Evolutionary conservation across 495 filamentous ascomycete genomes (phyloP).

Genomic region (Penicillium cosmopolitanum): DNA sequence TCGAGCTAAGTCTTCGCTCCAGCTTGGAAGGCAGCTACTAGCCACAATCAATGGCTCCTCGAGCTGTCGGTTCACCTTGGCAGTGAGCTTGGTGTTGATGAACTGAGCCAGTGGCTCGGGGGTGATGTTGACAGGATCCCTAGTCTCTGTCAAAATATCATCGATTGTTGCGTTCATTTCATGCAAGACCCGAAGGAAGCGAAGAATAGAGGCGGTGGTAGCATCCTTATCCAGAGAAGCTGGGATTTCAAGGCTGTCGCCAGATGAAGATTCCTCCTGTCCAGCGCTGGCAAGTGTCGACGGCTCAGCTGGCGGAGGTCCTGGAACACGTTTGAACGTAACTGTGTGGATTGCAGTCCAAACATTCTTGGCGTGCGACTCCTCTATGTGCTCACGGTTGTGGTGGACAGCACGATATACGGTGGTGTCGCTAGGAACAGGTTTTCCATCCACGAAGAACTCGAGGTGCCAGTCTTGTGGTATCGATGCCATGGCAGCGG

Average conservation of each 20-base stretch:
- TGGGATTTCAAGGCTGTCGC: slow-evolving; percentile 62
- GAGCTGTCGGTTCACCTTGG: slow-evolving; percentile 96
- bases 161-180: slow-evolving; percentile 94
- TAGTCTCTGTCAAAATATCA: slow-evolving; percentile 91
- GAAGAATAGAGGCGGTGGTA: slow-evolving; percentile 83
- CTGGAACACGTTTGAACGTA: slow-evolving; percentile 84
- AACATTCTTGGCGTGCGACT: slow-evolving; percentile 71
- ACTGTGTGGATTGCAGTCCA: slow-evolving; percentile 92
- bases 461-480: slow-evolving; percentile 99
- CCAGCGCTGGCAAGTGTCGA: slow-evolving; percentile 61
- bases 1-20: slow-evolving; percentile 96
- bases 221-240: slow-evolving; percentile 83
- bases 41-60: slow-evolving; percentile 99
- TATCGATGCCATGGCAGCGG: slow-evolving; percentile 68
- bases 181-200: slow-evolving; percentile 87
- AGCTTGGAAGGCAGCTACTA: slow-evolving; percentile 92
- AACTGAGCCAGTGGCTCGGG: slow-evolving; percentile 92
- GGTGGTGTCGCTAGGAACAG: slow-evolving; percentile 88
- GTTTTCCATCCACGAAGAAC: slow-evolving; percentile 84
- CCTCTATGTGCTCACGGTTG: slow-evolving; percentile 64
- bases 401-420: slow-evolving; percentile 94
- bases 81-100: slow-evolving; percentile 98
- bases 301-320: slow-evolving; percentile 84
- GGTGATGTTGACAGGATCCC: slow-evolving; percentile 68
- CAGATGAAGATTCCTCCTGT: slow-evolving; percentile 51